These are phyloP conservation scores for Penicillium robsamsonii DNA, from an alignment of 495 filamentous ascomycete species.

Conservation along the genomic window DNA sequence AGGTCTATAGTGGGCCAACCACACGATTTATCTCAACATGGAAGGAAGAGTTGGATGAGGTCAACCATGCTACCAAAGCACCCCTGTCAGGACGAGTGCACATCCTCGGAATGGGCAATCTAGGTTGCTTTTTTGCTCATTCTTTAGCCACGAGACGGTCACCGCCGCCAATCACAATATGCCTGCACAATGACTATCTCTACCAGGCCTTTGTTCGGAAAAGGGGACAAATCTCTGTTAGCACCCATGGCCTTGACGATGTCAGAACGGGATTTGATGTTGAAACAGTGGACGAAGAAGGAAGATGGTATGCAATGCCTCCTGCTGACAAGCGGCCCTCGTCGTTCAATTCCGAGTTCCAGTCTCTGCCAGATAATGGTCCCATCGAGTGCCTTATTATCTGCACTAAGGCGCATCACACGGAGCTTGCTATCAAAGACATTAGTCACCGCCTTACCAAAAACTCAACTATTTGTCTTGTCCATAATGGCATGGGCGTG, in stretches of 20 bases:
- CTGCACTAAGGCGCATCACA: conserved; percentile 58
- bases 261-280: conserved; percentile 44
- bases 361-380: conserved; percentile 28
- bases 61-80: conserved; percentile 21
- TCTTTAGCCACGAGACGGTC: conserved; percentile 53
- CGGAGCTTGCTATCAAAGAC: conserved; percentile 52
- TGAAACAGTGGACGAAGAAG: conserved; percentile 35
- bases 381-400: conserved; percentile 77
- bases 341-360: background rate
- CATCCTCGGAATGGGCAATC: conserved; percentile 57
- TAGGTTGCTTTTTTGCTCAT: conserved; percentile 61
- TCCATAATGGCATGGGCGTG: conserved; percentile 81
- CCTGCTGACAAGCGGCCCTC: background rate
- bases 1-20: background rate
- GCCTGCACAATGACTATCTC: conserved; percentile 44
- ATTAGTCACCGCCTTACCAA: conserved; percentile 66
- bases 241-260: conserved; percentile 41
- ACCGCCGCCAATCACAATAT: conserved; percentile 58
- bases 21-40: conserved; percentile 32
- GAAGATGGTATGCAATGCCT: conserved; percentile 19
- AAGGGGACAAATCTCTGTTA: conserved; percentile 34
- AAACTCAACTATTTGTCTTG: conserved; percentile 71
- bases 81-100: conserved; percentile 49
- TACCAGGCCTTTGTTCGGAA: conserved; percentile 27
- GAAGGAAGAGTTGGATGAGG: conserved; percentile 32